Conservation (phyloP, 352 stramenopile species). For the Pythium angustatum region DNA sequence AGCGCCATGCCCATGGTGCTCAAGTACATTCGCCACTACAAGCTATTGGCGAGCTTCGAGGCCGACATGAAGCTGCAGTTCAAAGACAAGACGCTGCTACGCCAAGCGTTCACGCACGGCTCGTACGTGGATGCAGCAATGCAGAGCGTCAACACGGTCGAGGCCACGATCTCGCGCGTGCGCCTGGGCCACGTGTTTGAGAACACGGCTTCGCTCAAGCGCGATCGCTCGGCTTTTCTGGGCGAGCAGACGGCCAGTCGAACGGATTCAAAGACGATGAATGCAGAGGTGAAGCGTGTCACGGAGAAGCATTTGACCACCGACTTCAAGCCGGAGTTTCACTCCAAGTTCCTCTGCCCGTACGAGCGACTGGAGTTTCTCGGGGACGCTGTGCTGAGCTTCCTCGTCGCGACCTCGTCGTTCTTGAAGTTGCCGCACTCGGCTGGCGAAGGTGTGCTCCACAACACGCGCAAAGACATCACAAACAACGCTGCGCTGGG, state of each 20-base stretch:
- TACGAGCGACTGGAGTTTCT: conserved; percentile 88
- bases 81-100: conserved; percentile 73
- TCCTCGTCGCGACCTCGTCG: conserved; percentile 75
- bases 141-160: conserved; percentile 82
- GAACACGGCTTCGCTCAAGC: conserved; percentile 58
- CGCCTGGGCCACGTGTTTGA: conserved; percentile 75
- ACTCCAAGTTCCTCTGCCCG: conserved; percentile 73
- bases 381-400: conserved; percentile 81
- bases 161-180: conserved; percentile 75
- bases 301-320: conserved; percentile 58
- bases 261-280: conserved; percentile 24
- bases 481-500: conserved; percentile 80
- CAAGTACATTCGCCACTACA: conserved; percentile 81
- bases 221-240: conserved; percentile 52
- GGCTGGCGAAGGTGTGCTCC: conserved; percentile 62
- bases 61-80: conserved; percentile 60
- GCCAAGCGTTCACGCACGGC: conserved; percentile 82
- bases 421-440: conserved; percentile 76
- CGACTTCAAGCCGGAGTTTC: conserved; percentile 78
- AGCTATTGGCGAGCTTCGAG: conserved; percentile 67
- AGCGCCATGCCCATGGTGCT: conserved; percentile 86
- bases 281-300: conserved; percentile 52
- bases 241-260: conserved; percentile 32
- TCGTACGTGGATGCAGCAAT: conserved; percentile 86
- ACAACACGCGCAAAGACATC: conserved; percentile 72